These are phyloP conservation scores for Lactuca sativa DNA, from an alignment of 129 eudicot genomes.

Conservation along the genomic window DNA sequence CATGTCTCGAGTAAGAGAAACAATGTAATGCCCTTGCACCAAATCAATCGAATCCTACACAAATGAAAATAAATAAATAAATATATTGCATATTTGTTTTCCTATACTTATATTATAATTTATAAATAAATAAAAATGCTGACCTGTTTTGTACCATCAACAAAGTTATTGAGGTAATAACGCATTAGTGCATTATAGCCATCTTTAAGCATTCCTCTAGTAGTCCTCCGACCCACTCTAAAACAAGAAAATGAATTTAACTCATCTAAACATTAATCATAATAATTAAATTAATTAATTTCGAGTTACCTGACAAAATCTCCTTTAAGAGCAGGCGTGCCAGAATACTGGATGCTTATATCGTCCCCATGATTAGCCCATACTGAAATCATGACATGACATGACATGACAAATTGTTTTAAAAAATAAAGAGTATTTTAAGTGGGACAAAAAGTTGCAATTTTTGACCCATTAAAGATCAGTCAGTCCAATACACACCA, in stretches of 20 bases:
- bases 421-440: too few species aligned
- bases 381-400: conserved; percentile 33
- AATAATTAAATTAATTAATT: too few species aligned
- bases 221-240: conserved; percentile 68
- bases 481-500: too few species aligned
- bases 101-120: too few species aligned
- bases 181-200: conserved; percentile 70
- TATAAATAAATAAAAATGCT: too few species aligned
- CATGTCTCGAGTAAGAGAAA: conserved; percentile 55
- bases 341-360: conserved; percentile 89
- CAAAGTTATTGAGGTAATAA: conserved; percentile 75
- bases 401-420: too few species aligned
- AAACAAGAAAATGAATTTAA: neutral
- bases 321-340: conserved; percentile 90
- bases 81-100: neutral
- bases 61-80: neutral
- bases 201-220: conserved; percentile 65
- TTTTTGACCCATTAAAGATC: too few species aligned
- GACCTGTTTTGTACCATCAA: conserved; percentile 87
- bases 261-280: neutral
- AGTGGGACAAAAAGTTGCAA: too few species aligned
- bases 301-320: conserved; percentile 24
- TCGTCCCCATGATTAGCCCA: conserved; percentile 99
- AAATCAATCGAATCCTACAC: conserved; percentile 81
- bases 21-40: conserved; percentile 72